These are phyloP conservation scores for Globisporangium parvum DNA, from an alignment of 352 stramenopile genomes.

Conservation along the genomic window DNA sequence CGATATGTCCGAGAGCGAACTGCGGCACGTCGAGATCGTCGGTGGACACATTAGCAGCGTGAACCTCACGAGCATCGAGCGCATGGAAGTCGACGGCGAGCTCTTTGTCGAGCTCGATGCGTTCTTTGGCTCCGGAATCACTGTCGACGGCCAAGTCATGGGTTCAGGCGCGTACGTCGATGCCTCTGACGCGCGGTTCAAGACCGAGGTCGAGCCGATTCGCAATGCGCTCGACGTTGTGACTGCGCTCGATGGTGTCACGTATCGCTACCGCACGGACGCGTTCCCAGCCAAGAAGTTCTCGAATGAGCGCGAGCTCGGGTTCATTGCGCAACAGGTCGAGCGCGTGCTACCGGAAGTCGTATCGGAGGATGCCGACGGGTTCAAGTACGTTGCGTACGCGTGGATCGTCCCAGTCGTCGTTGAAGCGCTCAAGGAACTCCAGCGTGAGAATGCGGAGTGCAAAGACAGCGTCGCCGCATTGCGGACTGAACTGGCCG, in stretches of 20 bases:
- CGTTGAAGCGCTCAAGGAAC: conserved; percentile 69
- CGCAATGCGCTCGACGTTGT: conserved; percentile 38
- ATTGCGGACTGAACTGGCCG: not conserved
- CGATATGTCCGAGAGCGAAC: conserved; percentile 69
- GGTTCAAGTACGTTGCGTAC: conserved; percentile 89
- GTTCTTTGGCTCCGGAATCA: conserved; percentile 81
- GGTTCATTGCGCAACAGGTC: conserved; percentile 88
- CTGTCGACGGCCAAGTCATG: conserved; percentile 86
- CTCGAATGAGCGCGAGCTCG: conserved; percentile 41
- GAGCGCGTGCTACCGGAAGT: conserved; percentile 77
- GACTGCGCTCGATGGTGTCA: conserved; percentile 51
- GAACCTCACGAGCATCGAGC: conserved; percentile 65
- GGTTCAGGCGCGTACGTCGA: conserved; percentile 89
- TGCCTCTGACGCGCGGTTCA: conserved; percentile 87
- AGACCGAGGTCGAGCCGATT: conserved; percentile 56
- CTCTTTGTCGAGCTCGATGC: conserved; percentile 80
- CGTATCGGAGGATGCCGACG: conserved; percentile 51
- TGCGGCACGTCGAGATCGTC: conserved; percentile 62
- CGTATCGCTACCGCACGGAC: conserved; percentile 44
- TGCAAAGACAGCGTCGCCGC: conserved; percentile 12
- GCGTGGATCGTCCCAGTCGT: conserved; percentile 69
- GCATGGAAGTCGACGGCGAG: conserved; percentile 70
- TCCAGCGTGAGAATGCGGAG: conserved; percentile 13
- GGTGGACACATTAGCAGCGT: conserved; percentile 72
- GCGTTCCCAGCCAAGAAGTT: conserved; percentile 47